Base-by-base conservation (phyloP, 306 rosid species). In the Fagus crenata region DNA sequence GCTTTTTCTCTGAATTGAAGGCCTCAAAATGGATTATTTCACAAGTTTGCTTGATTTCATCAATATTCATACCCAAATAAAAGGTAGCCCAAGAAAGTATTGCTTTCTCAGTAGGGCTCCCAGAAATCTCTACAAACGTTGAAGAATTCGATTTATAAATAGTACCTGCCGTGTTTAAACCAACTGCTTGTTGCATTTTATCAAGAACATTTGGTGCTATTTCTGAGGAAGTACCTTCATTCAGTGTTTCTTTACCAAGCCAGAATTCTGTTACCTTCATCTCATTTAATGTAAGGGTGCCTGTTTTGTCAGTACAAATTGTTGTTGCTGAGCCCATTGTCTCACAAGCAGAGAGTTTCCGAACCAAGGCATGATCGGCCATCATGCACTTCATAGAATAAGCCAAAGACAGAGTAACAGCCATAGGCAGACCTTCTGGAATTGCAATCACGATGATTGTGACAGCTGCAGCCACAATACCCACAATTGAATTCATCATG, bases 271-370 rank as follows among this genome's bases (percentile, higher is more conserved):
- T 61, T 14, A 78, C 82, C 61, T 71, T 71, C 82, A 78, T 78
- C 58, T 78, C 72, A 51, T 78, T 78, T n/a, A 78, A 49, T 9
- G 77, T 78, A 13, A 78, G 82, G 17, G 82, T 78, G 17, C 77
- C 72, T 32, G 77, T 78, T 78, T 78, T 78, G 49, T 78, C 77
- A 2, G 77, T 78, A 69, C 77, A 78, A 8, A 78, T 78, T 36
- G 72, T 71, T 2, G 82, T 78, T 17, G 77, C 73, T 0, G 76
- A 70, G 36, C 81, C 81, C 81, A 78, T 71, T 1, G 81, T 78
- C 33, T 78, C 81, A 33, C 81, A 78, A 53, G 81, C 81, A 3
- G 81, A 78, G 18, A 79, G 82, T 31, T 79, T 79, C 35, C 77
- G 6, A 13, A 79, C 74, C 83, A 73, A 64, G 32, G 83, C 83